Base-by-base conservation (phyloP, 257 asterid genomes). In the Fraxinus americana region DNA sequence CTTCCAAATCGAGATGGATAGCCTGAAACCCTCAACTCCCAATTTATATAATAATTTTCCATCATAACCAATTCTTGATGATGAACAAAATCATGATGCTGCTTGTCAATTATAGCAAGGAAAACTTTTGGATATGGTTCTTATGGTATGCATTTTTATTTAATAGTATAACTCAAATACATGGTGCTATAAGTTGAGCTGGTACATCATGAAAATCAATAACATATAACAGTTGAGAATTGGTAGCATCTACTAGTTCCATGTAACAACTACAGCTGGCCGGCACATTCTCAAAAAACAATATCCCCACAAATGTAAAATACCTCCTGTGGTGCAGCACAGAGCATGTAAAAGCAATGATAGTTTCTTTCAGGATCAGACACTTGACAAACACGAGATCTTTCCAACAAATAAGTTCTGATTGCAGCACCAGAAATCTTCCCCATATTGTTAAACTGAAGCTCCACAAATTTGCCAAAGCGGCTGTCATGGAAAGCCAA, bases 301-400 rank as follows among this genome's bases (percentile, higher is more conserved):
- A 19, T 75, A 70, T 32, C 65, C 70, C 38, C 8, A 57, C 54
- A 74, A 39, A 50, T 71, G 41, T 7, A 32, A 7, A 69, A 25
- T 87, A 92, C 98, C 97, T 91, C 89, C 27, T 82, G 77, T 79
- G 98, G 97, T 73, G 98, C 98, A 88, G 96, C 88, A 89, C 98
- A 94, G 76, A 94, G 91, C 97, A 94, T 88, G 80, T 94, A 94
- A 83, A 94, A 94, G 82, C 98, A 94, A 72, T 94, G 98, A 83
- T 94, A 94, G 86, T 91, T 94, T 83, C 98, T 92, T 85, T 94
- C 98, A 70, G 97, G 97, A 83, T 94, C 97, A 39, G 97, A 92
- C 75, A 91, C 87, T 86, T 92, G 98, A 79, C 96, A 91, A 76
- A 94, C 98, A 45, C 98, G 97, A 5, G 98, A 94, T 81, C 97